Evolutionary conservation across 2,329 filamentous ascomycete genomes (phyloP), one percentile per base, ranked within the genome.

Genomic region (Nectriaceae sp.): DNA sequence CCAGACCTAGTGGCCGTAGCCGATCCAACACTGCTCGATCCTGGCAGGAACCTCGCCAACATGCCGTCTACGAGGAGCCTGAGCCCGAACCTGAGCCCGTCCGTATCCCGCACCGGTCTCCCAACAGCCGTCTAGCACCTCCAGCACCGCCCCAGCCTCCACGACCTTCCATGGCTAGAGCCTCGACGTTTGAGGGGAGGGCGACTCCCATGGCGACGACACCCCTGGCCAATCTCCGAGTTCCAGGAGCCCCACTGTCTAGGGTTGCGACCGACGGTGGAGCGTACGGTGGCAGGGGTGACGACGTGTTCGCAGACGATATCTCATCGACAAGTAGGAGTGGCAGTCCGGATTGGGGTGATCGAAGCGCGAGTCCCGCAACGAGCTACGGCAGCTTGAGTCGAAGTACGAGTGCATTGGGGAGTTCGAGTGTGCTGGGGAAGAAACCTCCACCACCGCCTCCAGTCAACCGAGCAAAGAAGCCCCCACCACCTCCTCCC

Each of bases 391-490:
- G 76, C 50, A 82, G 79, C 61, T 60, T 80, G 39, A 80, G 71
- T 55, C 70, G 75, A 39, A 79, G 70, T 46, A 66, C 73, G 31
- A 65, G 55, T 21, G 58, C 73, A 29, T n/a, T n/a, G n/a, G n/a
- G n/a, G n/a, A n/a, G n/a, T n/a, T n/a, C n/a, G n/a, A 65, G 56
- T 21, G 58, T 61, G 10, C 38, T 62, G 24, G 64, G 71, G 47
- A 82, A 81, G 73, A 83, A 83, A 69, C 67, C 79, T 11, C 79
- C 79, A 37, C 79, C 79, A 39, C 79, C 79, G 3, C 70, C 78
- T 8, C 78, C 78, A 26, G 65, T 68, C 24, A 74, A 80, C 53
- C 75, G 78, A 11, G 70, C 67, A 44, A 71, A 69, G 60, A 70
- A 70, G 60, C 68, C 68, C 4, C 64, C 71, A 19, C 68, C 68